Percentiles rank a stretch among this genome's conserved stretches.
phyloP scores from a whole-genome alignment of 73 alveolate species.

The Paramecium pentaurelia region DNA sequence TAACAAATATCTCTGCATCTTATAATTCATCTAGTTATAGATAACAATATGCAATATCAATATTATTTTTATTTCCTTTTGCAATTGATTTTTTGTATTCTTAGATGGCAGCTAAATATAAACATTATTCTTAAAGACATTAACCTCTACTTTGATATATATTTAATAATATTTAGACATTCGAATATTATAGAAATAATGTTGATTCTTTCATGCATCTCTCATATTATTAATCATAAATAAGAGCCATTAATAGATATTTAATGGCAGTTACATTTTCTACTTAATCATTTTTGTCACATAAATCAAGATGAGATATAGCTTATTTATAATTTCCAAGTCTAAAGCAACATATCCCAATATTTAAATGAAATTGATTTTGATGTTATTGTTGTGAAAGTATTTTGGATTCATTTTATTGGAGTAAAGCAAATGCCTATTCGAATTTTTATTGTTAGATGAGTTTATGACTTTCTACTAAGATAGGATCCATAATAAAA shows the following conservation, averaged over 20 bases:
- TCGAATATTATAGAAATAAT: neutral
- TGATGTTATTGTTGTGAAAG: neutral
- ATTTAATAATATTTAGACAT: neutral
- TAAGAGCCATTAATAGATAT: neutral
- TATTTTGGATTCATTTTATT: neutral
- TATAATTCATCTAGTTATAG: neutral
- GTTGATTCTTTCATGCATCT: neutral
- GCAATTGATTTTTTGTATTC: neutral
- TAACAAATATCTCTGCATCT: neutral
- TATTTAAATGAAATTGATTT: conserved; percentile 13
- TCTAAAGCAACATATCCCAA: neutral
- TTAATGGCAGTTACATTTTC: neutral
- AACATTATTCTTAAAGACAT: neutral
- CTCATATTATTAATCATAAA: neutral
- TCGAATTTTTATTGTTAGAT: neutral
- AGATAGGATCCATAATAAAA: neutral
- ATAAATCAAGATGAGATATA: neutral
- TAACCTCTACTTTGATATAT: neutral
- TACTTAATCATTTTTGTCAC: neutral
- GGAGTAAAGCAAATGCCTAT: neutral
- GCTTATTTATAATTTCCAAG: neutral
- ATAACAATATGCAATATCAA: neutral
- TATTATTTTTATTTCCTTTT: neutral
- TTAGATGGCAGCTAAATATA: neutral
- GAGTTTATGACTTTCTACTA: neutral